These are phyloP conservation scores for Eucalyptus viminalis DNA, from an alignment of 345 rosid species.

Conservation along the genomic window DNA sequence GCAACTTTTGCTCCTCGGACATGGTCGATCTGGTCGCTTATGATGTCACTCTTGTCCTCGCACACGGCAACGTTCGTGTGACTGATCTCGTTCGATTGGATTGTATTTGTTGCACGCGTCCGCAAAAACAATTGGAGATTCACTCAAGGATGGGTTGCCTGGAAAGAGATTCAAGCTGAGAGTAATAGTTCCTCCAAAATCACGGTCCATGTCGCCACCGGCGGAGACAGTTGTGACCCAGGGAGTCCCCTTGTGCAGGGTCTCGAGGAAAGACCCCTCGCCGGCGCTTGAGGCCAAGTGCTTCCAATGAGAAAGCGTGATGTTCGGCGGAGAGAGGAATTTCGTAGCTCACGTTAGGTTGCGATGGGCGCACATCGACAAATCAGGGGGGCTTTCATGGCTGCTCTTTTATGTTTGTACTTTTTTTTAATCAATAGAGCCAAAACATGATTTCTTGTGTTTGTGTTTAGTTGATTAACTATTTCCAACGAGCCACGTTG, in stretches of 20 bases:
- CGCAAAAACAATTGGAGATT: constrained; percentile 20
- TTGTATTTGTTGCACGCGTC: constrained; percentile 6
- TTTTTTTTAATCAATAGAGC: too few relatives aligned
- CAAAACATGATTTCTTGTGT: neutral
- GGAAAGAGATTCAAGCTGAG: constrained; percentile 11
- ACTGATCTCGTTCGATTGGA: neutral
- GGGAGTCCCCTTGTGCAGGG: constrained; percentile 32
- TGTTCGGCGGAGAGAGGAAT: neutral
- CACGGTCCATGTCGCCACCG: constrained; percentile 19
- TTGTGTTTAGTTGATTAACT: too few relatives aligned
- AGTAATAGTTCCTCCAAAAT: constrained; percentile 6
- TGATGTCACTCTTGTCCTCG: constrained; percentile 6
- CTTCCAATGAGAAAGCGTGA: neutral
- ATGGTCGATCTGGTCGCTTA: constrained; percentile 5
- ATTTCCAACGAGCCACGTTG: accelerated
- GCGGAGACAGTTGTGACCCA: constrained; percentile 37
- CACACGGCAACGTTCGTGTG: constrained; percentile 20
- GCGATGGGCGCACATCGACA: neutral
- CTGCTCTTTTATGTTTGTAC: neutral
- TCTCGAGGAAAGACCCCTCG: constrained; percentile 3
- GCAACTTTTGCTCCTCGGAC: neutral
- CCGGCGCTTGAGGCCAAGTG: neutral
- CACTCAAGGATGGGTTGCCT: constrained; percentile 3
- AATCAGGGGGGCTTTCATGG: neutral
- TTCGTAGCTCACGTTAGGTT: neutral